Conservation (phyloP, 164 flowering plant species). For the Cinnamomum chago region DNA sequence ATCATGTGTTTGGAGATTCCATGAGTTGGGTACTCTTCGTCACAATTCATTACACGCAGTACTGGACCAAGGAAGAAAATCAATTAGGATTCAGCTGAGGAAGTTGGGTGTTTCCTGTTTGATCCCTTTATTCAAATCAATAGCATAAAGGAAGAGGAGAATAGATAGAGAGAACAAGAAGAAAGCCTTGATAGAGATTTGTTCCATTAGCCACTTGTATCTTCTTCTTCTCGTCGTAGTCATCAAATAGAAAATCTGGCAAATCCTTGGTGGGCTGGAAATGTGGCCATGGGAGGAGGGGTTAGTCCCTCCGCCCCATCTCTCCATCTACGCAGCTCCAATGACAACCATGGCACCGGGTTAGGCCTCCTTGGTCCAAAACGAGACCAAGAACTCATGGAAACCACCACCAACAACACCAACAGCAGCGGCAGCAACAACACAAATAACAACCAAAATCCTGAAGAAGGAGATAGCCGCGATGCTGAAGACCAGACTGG, state of each 20-base stretch:
- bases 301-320: conserved; percentile 39
- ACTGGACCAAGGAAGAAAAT: not conserved
- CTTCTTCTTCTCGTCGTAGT: not conserved
- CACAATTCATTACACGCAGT: not conserved
- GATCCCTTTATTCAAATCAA: not conserved
- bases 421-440: conserved; percentile 30
- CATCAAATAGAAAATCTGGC: conserved; percentile 35
- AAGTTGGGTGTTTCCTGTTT: not conserved
- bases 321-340: conserved; percentile 43
- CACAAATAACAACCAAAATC: conserved; percentile 19
- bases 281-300: conserved; percentile 57
- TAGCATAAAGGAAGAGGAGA: not conserved
- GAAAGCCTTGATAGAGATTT: not conserved
- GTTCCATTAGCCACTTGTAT: not conserved
- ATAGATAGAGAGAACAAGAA: not conserved
- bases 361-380: conserved; percentile 9
- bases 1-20: not conserved
- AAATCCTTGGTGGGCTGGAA: conserved; percentile 84
- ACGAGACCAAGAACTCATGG: conserved; percentile 46
- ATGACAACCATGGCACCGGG: conserved; percentile 27
- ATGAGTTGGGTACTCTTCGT: not conserved
- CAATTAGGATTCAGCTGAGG: not conserved
- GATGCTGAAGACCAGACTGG: conserved; percentile 37
- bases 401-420: conserved; percentile 22
- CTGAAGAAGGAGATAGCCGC: conserved; percentile 23